phyloP scores from a whole-genome alignment of 495 filamentous ascomycete species.

The Penicillium silybi region DNA sequence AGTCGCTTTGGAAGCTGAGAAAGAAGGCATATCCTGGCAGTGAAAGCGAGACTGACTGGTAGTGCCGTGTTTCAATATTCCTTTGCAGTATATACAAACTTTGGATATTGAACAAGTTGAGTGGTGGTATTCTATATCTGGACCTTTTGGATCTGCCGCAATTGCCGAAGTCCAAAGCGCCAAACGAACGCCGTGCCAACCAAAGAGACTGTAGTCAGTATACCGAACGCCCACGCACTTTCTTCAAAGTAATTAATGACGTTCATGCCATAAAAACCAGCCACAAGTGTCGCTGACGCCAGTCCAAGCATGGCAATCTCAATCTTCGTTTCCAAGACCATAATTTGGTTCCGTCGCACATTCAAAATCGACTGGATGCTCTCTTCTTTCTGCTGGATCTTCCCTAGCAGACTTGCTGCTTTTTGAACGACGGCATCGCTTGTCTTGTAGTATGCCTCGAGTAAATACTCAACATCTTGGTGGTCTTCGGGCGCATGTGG shows the following conservation, averaged over 20 bases:
- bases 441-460: constrained; percentile 34
- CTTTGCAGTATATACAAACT: background rate
- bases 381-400: constrained; percentile 25
- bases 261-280: constrained; percentile 35
- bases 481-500: constrained; percentile 26
- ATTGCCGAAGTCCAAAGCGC: constrained; percentile 22
- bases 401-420: constrained; percentile 16
- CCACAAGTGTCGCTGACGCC: constrained; percentile 27
- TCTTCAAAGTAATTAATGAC: constrained; percentile 32
- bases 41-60: constrained; percentile 42
- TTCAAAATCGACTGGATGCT: constrained; percentile 24
- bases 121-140: background rate
- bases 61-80: background rate
- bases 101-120: background rate
- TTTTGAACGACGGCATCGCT: constrained; percentile 26
- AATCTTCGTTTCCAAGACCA: constrained; percentile 31
- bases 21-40: constrained; percentile 44
- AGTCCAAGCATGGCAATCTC: constrained; percentile 33
- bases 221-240: constrained; percentile 20
- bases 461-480: constrained; percentile 33
- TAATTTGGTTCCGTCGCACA: constrained; percentile 35
- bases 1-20: constrained; percentile 41
- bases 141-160: constrained; percentile 17
- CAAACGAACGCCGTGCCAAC: constrained; percentile 12
- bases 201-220: constrained; percentile 12